phyloP scores from a whole-genome alignment of 352 stramenopile species.

The Thalassiosira exigua region DNA sequence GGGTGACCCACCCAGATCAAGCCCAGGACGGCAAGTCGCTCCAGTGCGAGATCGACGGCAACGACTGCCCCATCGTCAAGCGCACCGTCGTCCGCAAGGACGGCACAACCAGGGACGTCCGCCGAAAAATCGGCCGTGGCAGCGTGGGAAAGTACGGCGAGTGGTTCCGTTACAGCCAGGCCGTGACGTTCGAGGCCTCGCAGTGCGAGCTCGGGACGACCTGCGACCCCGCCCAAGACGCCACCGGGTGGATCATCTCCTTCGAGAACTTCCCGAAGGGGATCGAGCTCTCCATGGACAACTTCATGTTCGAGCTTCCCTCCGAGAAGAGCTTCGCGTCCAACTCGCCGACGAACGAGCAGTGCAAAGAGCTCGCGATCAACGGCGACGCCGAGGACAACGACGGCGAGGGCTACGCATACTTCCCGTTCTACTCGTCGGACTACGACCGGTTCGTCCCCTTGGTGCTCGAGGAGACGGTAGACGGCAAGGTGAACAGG shows the following conservation, averaged over 20 bases:
- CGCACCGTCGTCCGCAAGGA: conserved; percentile 1
- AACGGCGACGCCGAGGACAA: conserved; percentile 44
- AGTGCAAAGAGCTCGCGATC: conserved; percentile 32
- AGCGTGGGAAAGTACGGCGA: conserved; percentile 41
- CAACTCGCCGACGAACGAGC: conserved; percentile 12
- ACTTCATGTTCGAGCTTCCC: conserved; percentile 53
- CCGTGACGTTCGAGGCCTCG: neutral
- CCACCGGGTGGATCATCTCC: conserved; percentile 21
- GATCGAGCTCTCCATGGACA: conserved; percentile 35
- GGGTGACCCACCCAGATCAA: conserved; percentile 26
- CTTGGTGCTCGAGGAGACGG: conserved; percentile 27
- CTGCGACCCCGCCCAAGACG: too few relatives aligned
- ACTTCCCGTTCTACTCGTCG: conserved; percentile 16
- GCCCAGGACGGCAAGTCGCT: neutral
- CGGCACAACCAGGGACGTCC: neutral
- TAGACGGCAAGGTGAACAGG: conserved; percentile 39
- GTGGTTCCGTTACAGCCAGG: conserved; percentile 32
- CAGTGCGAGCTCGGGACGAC: neutral
- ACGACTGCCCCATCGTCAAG: conserved; percentile 16
- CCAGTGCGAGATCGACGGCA: conserved; percentile 15
- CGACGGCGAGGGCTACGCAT: conserved; percentile 26
- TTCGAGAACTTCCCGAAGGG: conserved; percentile 25
- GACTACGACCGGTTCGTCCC: conserved; percentile 13
- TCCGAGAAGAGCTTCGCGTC: conserved; percentile 38
- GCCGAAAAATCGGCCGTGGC: conserved; percentile 2